A percentile compares a stretch with the other conserved stretches of the same genome.
Conservation (phyloP, 257 asterid species). For the Solanum gandarillasii region DNA sequence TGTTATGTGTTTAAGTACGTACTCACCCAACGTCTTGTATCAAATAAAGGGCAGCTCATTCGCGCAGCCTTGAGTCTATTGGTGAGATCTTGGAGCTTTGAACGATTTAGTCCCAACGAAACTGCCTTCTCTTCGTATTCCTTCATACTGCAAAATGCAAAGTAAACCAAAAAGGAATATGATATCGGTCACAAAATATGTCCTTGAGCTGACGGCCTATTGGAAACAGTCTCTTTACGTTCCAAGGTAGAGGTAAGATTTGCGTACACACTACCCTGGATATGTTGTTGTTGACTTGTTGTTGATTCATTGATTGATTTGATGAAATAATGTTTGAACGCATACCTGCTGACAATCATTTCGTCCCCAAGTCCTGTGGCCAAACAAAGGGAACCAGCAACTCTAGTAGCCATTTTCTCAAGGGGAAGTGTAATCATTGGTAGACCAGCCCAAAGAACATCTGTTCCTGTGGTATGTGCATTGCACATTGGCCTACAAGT, state of each 20-base stretch:
- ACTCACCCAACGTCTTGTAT: slow-evolving; percentile 87
- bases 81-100: slow-evolving; percentile 71
- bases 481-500: slow-evolving; percentile 83
- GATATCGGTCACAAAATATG: neutral
- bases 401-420: slow-evolving; percentile 98
- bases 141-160: slow-evolving; percentile 43
- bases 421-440: slow-evolving; percentile 95
- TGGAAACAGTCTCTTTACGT: no score
- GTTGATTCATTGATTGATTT: neutral
- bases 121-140: slow-evolving; percentile 96
- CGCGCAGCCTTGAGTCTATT: slow-evolving; percentile 72
- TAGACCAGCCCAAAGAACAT: slow-evolving; percentile 96
- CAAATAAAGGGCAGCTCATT: slow-evolving; percentile 72
- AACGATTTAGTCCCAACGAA: slow-evolving; percentile 51
- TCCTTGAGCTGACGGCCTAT: no score
- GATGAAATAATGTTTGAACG: neutral
- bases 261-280: no score
- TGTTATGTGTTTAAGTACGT: slow-evolving; percentile 2
- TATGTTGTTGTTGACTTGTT: neutral
- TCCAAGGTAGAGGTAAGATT: neutral
- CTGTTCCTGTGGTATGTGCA: slow-evolving; percentile 97
- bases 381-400: slow-evolving; percentile 94
- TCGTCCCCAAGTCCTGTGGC: slow-evolving; percentile 95
- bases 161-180: neutral
- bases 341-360: slow-evolving; percentile 83